Conservation (phyloP, 2,329 filamentous ascomycete genomes). For the Ophiostoma angusticollis region DNA sequence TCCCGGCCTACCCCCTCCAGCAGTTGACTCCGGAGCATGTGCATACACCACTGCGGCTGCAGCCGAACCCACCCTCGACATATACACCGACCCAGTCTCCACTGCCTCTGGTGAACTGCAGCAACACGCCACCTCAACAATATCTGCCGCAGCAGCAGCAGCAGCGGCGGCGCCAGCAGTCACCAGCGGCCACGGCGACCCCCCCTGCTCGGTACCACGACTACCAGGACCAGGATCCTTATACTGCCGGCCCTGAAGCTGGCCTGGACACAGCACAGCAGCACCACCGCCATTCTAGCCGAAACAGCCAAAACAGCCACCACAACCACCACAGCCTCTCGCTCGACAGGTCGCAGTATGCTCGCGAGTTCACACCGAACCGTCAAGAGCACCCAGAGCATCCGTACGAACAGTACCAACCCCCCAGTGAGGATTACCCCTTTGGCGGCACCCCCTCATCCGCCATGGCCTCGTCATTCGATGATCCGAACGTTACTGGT, state of each 20-base stretch:
- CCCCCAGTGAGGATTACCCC: constrained; percentile 22
- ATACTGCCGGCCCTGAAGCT: constrained; percentile 19
- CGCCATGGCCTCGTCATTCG: background rate
- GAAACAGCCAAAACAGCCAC: constrained; percentile 1
- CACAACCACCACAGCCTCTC: constrained; percentile 8
- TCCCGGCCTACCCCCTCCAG: constrained; percentile 29
- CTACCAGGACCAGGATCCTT: constrained; percentile 8
- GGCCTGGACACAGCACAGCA: constrained; percentile 31
- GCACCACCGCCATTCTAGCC: background rate
- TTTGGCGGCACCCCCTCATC: background rate
- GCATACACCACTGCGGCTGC: constrained; percentile 23
- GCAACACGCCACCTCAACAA: constrained; percentile 3
- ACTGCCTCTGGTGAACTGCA: constrained; percentile 2
- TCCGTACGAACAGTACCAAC: constrained; percentile 21
- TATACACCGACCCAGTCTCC: constrained; percentile 34
- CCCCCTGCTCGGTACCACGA: constrained; percentile 2
- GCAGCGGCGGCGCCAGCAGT: background rate
- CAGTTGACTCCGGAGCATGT: constrained; percentile 20
- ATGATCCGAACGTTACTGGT: constrained; percentile 3
- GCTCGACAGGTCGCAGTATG: constrained; percentile 6
- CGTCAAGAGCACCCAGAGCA: constrained; percentile 3
- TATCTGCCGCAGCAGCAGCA: background rate
- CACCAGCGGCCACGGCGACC: background rate
- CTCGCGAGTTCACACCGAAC: constrained; percentile 1
- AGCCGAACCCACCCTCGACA: constrained; percentile 28